A percentile compares a stretch with the other conserved stretches of the same genome.
Evolutionary conservation across 2,329 filamentous ascomycete species (phyloP).

Genomic region (Pseudodiploospora longispora): DNA sequence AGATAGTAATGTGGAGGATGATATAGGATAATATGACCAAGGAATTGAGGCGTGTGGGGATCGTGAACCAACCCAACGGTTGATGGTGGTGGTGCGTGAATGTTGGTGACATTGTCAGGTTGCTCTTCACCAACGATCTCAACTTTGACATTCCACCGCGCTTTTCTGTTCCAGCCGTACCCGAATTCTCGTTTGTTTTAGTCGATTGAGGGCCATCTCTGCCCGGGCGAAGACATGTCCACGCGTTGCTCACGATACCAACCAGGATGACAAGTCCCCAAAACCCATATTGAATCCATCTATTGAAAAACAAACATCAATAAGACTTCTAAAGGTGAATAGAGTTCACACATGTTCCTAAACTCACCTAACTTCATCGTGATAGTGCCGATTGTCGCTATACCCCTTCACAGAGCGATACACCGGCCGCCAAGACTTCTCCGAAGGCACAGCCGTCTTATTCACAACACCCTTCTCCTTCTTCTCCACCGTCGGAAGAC

Average conservation of each 20-base stretch:
- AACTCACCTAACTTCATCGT: too few relatives aligned
- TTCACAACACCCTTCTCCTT: slow-evolving; percentile 5
- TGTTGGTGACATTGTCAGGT: slow-evolving; percentile 11
- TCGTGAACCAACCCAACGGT: slow-evolving; percentile 26
- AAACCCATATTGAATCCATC: slow-evolving; percentile 11
- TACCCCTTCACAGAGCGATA: background rate
- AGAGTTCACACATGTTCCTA: too few relatives aligned
- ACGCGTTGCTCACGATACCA: slow-evolving; percentile 7
- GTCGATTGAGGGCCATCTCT: background rate
- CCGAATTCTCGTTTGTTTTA: background rate
- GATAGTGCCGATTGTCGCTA: too few relatives aligned
- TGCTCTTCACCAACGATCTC: slow-evolving; percentile 7
- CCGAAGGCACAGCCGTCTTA: slow-evolving; percentile 5
- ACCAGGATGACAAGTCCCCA: slow-evolving; percentile 10
- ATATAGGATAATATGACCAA: slow-evolving; percentile 25
- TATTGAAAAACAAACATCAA: background rate
- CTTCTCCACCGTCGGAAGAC: slow-evolving; percentile 9
- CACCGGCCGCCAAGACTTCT: slow-evolving; percentile 8
- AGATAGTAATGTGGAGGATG: slow-evolving; percentile 22
- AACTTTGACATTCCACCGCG: slow-evolving; percentile 1
- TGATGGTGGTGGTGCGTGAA: slow-evolving; percentile 11
- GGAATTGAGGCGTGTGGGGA: slow-evolving; percentile 27
- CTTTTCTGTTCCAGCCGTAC: background rate
- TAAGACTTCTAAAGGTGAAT: too few relatives aligned
- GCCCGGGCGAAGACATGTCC: slow-evolving; percentile 1